Conservation (phyloP, 2,329 filamentous ascomycete genomes). For the Aspergillus unguis region DNA sequence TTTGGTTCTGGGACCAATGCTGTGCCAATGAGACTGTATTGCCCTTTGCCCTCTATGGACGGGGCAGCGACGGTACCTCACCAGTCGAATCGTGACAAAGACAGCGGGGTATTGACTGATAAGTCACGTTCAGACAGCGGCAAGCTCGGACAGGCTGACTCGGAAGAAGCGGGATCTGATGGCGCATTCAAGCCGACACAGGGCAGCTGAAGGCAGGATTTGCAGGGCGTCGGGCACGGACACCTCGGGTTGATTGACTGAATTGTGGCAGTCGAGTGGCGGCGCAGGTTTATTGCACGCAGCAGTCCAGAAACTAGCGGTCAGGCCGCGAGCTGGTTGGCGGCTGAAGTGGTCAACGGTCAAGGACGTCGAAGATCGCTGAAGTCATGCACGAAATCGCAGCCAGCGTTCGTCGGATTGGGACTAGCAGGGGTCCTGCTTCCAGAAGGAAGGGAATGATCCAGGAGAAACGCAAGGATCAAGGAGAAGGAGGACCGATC, state of each 20-base stretch:
- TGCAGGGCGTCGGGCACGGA: conserved; percentile 25
- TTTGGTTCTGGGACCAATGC: conserved; percentile 16
- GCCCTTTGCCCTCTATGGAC: background rate
- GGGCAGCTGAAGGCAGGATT: conserved; percentile 13
- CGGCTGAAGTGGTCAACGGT: conserved; percentile 6
- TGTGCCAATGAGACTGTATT: conserved; percentile 21
- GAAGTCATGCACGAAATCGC: conserved; percentile 17
- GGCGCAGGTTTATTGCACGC: background rate
- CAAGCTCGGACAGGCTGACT: background rate
- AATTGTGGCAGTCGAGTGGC: conserved; percentile 2
- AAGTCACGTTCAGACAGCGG: background rate
- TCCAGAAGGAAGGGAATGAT: conserved; percentile 6
- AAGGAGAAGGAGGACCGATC: background rate
- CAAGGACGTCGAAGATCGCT: conserved; percentile 6
- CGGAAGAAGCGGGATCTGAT: background rate
- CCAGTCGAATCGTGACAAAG: background rate
- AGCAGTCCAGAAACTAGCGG: conserved; percentile 15
- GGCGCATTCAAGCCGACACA: background rate
- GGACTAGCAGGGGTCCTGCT: conserved; percentile 10
- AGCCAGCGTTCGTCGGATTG: background rate
- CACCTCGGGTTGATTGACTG: conserved; percentile 8
- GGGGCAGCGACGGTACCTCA: background rate
- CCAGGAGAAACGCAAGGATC: background rate
- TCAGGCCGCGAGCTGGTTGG: conserved; percentile 12
- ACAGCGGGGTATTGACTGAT: background rate